These are phyloP conservation scores for Antitrichia curtipendula DNA, from an alignment of 225 moss, liverwort and hornwort genomes.

Conservation along the genomic window DNA sequence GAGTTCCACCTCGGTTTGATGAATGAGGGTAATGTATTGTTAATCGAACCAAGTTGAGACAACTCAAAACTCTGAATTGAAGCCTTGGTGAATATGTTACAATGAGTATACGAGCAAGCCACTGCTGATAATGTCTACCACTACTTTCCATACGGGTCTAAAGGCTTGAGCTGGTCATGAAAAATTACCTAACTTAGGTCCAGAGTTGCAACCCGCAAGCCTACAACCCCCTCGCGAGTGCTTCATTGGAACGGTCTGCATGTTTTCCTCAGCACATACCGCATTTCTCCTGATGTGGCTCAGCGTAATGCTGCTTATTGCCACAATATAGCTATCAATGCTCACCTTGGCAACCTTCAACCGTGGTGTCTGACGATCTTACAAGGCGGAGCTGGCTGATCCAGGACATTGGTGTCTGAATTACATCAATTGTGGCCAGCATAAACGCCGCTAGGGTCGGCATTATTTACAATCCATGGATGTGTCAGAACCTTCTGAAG, in stretches of 20 bases:
- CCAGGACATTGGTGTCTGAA: neutral
- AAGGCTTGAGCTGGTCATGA: neutral
- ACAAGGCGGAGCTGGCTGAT: neutral
- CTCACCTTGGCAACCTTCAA: neutral
- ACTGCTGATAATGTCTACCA: neutral
- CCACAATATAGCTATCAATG: neutral
- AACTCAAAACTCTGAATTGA: constrained; percentile 38
- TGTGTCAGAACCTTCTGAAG: constrained; percentile 57
- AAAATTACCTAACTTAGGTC: neutral
- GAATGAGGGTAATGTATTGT: neutral
- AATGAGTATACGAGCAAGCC: neutral
- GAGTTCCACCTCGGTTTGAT: neutral
- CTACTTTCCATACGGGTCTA: neutral
- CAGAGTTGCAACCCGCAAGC: neutral
- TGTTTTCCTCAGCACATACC: neutral
- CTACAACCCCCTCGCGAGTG: neutral
- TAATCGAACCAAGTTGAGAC: constrained; percentile 4
- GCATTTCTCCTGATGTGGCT: neutral
- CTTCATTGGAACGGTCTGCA: neutral
- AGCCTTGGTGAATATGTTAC: constrained; percentile 8
- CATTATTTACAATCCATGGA: constrained; percentile 79
- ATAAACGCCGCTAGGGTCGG: constrained; percentile 43
- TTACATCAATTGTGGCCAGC: neutral
- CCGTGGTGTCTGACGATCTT: neutral
- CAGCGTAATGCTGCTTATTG: neutral